Percentiles rank a stretch among this genome's conserved stretches.
Evolutionary conservation across 225 moss, liverwort and hornwort genomes (phyloP).

Genomic region (Physcomitrium patens): DNA sequence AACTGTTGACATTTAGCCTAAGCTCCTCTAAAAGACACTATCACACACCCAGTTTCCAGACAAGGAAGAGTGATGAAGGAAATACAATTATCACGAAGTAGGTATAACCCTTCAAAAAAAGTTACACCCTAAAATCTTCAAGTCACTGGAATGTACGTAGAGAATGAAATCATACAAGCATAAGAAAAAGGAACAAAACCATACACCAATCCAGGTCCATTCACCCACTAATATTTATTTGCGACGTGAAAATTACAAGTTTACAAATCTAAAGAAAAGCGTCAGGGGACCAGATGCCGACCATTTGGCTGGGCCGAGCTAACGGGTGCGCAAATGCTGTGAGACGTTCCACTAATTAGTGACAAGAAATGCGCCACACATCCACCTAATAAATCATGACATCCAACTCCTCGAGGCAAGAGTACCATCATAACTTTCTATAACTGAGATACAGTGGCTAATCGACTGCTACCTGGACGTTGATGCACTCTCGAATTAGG

Average conservation of each 20-base stretch:
- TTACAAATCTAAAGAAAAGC: slow-evolving; percentile 41
- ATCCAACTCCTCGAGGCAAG: slow-evolving; percentile 23
- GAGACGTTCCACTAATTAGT: slow-evolving; percentile 15
- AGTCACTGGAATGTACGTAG: too few species aligned
- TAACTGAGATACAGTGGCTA: slow-evolving; percentile 48
- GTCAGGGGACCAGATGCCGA: slow-evolving; percentile 33
- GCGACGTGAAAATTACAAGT: slow-evolving; percentile 32
- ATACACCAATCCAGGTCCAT: too few species aligned
- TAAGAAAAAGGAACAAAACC: too few species aligned
- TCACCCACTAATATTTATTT: too few species aligned
- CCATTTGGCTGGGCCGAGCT: slow-evolving; percentile 33
- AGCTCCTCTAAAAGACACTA: too few species aligned
- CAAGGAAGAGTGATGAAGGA: too few species aligned
- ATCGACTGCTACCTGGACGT: slow-evolving; percentile 53
- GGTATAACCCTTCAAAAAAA: too few species aligned
- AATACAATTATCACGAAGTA: too few species aligned
- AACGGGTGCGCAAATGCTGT: slow-evolving; percentile 25
- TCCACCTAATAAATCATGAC: background rate
- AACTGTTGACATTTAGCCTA: too few species aligned
- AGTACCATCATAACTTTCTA: slow-evolving; percentile 16
- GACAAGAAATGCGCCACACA: slow-evolving; percentile 23
- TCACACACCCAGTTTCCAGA: too few species aligned
- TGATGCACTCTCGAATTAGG: slow-evolving; percentile 56
- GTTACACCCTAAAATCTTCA: too few species aligned
- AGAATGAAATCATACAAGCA: too few species aligned